Percentiles rank a stretch among this genome's conserved stretches.
Conservation (phyloP, 345 rosid genomes). For the Noccaea bulbosa region DNA sequence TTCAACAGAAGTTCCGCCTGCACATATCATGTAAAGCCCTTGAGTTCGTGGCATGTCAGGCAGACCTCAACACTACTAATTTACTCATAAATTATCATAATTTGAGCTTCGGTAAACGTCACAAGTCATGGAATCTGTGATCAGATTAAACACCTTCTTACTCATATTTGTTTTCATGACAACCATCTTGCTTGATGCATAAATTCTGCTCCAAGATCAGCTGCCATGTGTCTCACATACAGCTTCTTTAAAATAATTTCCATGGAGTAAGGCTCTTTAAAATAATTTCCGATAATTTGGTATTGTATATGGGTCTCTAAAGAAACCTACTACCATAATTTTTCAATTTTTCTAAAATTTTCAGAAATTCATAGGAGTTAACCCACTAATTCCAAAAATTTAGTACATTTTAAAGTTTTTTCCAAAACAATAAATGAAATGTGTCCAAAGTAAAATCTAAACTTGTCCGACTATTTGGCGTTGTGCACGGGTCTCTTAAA, state of each 20-base stretch:
- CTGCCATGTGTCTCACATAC: slow-evolving; percentile 92
- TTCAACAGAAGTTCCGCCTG: slow-evolving; percentile 97
- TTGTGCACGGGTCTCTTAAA: too few species aligned
- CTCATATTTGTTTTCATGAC: slow-evolving; percentile 84
- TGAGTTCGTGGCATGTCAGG: slow-evolving; percentile 13
- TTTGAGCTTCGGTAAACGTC: slow-evolving; percentile 69
- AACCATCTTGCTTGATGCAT: slow-evolving; percentile 86
- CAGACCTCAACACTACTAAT: background rate
- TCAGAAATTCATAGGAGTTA: too few species aligned
- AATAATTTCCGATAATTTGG: too few species aligned
- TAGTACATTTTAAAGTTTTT: too few species aligned
- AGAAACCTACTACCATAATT: too few species aligned
- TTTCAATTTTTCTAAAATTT: too few species aligned
- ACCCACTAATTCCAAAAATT: too few species aligned
- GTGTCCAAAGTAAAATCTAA: too few species aligned
- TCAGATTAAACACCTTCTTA: slow-evolving; percentile 78
- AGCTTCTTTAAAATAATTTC: slow-evolving; percentile 86
- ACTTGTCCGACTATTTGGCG: too few species aligned
- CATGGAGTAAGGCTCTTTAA: slow-evolving; percentile 94
- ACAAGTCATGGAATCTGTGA: slow-evolving; percentile 74
- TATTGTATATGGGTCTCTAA: too few species aligned
- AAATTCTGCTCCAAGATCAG: slow-evolving; percentile 88
- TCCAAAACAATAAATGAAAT: too few species aligned
- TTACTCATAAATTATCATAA: slow-evolving; percentile 58
- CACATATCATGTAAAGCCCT: slow-evolving; percentile 29